phyloP scores from a whole-genome alignment of 768 basidiomycete species.

The Calocybe cyanea region DNA sequence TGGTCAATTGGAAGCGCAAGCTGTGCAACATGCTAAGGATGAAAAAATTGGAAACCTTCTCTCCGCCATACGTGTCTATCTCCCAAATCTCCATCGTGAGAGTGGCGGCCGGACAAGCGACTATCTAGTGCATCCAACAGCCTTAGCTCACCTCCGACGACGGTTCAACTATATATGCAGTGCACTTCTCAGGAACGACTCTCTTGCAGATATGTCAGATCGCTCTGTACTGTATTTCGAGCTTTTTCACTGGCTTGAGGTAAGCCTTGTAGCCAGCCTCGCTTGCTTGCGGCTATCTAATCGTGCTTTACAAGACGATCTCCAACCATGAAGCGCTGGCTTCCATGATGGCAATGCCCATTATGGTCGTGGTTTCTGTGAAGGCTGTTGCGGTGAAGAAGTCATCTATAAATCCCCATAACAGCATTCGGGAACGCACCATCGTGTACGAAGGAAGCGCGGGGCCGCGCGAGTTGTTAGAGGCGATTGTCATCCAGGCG shows the following conservation, averaged over 20 bases:
- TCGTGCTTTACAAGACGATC: conserved; percentile 57
- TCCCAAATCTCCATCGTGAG: conserved; percentile 74
- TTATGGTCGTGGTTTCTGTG: conserved; percentile 77
- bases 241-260: conserved; percentile 90
- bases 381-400: conserved; percentile 62
- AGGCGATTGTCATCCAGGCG: conserved; percentile 89
- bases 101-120: conserved; percentile 83
- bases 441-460: conserved; percentile 89
- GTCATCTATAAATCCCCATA: conserved; percentile 34
- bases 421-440: conserved; percentile 70
- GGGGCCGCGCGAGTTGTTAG: conserved; percentile 87
- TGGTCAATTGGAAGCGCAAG: conserved; percentile 76
- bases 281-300: conserved; percentile 7
- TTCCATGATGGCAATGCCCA: conserved; percentile 96
- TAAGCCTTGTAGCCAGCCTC: conserved; percentile 25
- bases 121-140: conserved; percentile 88
- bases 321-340: conserved; percentile 91
- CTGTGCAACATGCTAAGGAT: conserved; percentile 71
- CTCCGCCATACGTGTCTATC: conserved; percentile 69
- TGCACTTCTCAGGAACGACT: conserved; percentile 85
- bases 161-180: conserved; percentile 89
- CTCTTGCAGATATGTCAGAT: conserved; percentile 91
- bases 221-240: conserved; percentile 83
- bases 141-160: conserved; percentile 86
- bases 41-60: conserved; percentile 68